Evolutionary conservation across 148 eudicot species (phyloP), one percentile per base, ranked within the genome.

Genomic region (Tetragonia tetragonoides): DNA sequence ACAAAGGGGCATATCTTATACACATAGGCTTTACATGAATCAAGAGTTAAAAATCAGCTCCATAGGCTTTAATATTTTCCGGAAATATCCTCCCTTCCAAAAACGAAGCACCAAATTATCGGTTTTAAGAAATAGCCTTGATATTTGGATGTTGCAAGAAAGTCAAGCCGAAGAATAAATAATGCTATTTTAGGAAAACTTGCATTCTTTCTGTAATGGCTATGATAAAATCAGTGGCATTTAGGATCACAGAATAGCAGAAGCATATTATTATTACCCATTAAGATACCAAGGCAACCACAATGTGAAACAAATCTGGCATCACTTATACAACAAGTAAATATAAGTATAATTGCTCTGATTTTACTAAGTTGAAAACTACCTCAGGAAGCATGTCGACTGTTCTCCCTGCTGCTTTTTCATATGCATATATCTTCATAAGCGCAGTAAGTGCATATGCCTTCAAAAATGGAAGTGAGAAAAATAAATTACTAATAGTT

Each of bases 371-470:
- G 57, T 75, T 53, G 59, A 38, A 69, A 70, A 80, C 67, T 84
- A 91, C 99, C 99, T 95, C 99, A 10, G 98, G 92, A 72, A 96
- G 89, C 75, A 96, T 68, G 82, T 93, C 98, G 81, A 90, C 87
- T 79, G 88, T 82, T 83, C 90, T 89, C 71, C 98, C 95, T 74
- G 98, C 93, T 74, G 95, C 95, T 79, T 83, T 85, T 81, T 96
- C 99, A 80, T 91, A 90, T 49, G 98, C 92, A 83, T 90, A 91
- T 80, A 93, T 83, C 84, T 96, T 96, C 95, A 85, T 86, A 44
- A 96, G 89, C 70, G 98, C 99, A 67, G 99, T 77, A 44, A 96
- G 84, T 71, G 95, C 99, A 86, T 96, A 93, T 21, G 87, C 99
- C 99, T 96, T 86, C 83, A 86, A 53, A 53, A 51, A 77, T 37